Percentiles rank a stretch among this genome's conserved stretches.
phyloP scores from a whole-genome alignment of 1,139 yeast genomes.

The Saccharomyces pastorianus region DNA sequence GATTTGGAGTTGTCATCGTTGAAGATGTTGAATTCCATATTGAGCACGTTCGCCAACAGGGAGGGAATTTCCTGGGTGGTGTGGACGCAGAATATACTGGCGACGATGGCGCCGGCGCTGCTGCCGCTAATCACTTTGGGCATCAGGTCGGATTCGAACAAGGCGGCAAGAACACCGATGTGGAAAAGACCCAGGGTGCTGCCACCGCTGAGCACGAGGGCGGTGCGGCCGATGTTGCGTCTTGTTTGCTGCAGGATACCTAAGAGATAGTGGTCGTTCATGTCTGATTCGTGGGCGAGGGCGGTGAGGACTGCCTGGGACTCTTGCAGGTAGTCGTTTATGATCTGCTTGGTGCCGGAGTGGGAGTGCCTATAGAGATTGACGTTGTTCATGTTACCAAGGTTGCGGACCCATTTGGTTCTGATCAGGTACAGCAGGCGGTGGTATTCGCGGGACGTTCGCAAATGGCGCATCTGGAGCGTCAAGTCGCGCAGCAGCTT shows the following conservation, averaged over 20 bases:
- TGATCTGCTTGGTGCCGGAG: slow-evolving; percentile 76
- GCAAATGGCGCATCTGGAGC: slow-evolving; percentile 51
- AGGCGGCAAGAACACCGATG: slow-evolving; percentile 79
- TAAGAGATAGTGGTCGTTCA: slow-evolving; percentile 62
- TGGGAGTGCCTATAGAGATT: slow-evolving; percentile 68
- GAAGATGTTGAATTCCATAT: slow-evolving; percentile 64
- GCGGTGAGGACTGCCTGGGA: slow-evolving; percentile 57
- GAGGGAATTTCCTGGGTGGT: slow-evolving; percentile 62
- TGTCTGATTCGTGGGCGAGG: slow-evolving; percentile 34
- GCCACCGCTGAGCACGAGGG: slow-evolving; percentile 88
- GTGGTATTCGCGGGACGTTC: slow-evolving; percentile 59
- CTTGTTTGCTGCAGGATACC: slow-evolving; percentile 82
- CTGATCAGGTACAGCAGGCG: slow-evolving; percentile 64
- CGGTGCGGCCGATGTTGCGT: slow-evolving; percentile 87
- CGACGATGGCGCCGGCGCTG: slow-evolving; percentile 93
- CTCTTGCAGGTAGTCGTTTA: slow-evolving; percentile 76
- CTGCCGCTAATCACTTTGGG: slow-evolving; percentile 91
- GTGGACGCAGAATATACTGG: slow-evolving; percentile 77
- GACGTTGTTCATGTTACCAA: slow-evolving; percentile 83
- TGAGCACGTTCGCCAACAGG: slow-evolving; percentile 47
- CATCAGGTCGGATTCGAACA: slow-evolving; percentile 62
- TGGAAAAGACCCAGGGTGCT: slow-evolving; percentile 90
- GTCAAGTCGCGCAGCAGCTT: slow-evolving; percentile 48
- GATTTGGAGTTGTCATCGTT: slow-evolving; percentile 44
- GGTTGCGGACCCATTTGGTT: slow-evolving; percentile 76